Base-by-base conservation (phyloP, 2,329 filamentous ascomycete genomes). In the Trichothecium sympodiale region DNA sequence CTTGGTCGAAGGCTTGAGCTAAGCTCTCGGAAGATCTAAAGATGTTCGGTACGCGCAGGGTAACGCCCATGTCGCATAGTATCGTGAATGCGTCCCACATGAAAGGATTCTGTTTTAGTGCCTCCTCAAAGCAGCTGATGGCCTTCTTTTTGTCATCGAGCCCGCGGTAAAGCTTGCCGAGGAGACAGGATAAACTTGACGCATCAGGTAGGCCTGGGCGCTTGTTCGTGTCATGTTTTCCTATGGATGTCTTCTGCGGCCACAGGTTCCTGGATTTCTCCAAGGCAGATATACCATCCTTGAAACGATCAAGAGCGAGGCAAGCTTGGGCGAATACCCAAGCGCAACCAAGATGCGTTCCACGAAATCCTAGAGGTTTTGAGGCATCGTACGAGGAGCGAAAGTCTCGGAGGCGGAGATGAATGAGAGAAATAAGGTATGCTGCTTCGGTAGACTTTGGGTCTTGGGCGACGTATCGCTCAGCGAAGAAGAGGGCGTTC, bases 1-100 rank as follows among this genome's bases (percentile, higher is more conserved):
- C 53, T 45, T 35, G 51, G 34, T 67, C 64, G 37, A 75, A 65
- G 34, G 60, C 61, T 28, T 66, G 65, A 25, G 69, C 44, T 26
- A 77, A 53, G 7, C 53, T 41, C 15, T 76, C 71, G 41, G 72
- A 85, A 47, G 82, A 62, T 53, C 79, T 86, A 62, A 94, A 98
- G 42, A 95, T 83, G 50, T 93, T 94, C 17, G 79, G 73, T 8
- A 91, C 77, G 38, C 83, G 78, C 37, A 96, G 71, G 45, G 78
- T 79, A 31, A 86, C 80, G 4, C 85, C 84, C 78, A 75, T 84
- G 52, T 95, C 87, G 54, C 88, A 94, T 7, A 98, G 70, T 13
- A 77, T 81, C 16, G 80, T 78, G 50, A 96, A 96, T 1, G 89
- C 88, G 65, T 98, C 91, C 91, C 91, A 98, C 74, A 94, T 91